These are phyloP conservation scores for Carallia brachiata DNA, from an alignment of 345 rosid species.

Conservation along the genomic window DNA sequence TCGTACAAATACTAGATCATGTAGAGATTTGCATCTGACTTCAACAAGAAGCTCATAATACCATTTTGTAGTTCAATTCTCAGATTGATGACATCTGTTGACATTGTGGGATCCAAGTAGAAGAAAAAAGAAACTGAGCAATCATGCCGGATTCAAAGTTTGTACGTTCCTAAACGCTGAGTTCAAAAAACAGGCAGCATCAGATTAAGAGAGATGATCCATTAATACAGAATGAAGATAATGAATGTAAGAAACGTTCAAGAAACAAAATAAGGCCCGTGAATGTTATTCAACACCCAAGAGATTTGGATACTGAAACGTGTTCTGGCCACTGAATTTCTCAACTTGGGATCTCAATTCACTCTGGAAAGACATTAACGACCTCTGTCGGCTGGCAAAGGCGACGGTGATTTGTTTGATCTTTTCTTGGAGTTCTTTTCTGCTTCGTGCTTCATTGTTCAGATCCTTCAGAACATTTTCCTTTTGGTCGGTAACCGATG, in stretches of 20 bases:
- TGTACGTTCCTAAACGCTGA: too few species aligned
- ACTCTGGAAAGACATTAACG: constrained; percentile 52
- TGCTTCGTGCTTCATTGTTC: constrained; percentile 54
- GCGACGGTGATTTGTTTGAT: constrained; percentile 63
- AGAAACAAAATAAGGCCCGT: background rate
- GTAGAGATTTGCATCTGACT: too few species aligned
- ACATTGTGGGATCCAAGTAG: too few species aligned
- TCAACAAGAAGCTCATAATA: too few species aligned
- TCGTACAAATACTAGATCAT: too few species aligned
- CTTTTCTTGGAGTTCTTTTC: constrained; percentile 67
- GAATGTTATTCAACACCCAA: constrained; percentile 19
- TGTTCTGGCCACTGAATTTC: constrained; percentile 44
- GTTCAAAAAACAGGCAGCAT: too few species aligned
- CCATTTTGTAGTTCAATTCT: too few species aligned
- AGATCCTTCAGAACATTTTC: constrained; percentile 62
- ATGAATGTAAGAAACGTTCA: background rate
- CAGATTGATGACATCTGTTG: too few species aligned
- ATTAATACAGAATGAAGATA: background rate
- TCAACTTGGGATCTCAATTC: constrained; percentile 66
- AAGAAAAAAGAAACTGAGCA: too few species aligned
- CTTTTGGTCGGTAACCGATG: constrained; percentile 44
- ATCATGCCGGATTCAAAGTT: too few species aligned
- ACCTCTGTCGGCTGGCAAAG: constrained; percentile 59
- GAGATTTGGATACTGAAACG: constrained; percentile 45
- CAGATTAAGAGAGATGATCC: background rate